Evolutionary conservation across 352 stramenopile genomes (phyloP).

Genomic region (Elongisporangium senticosum): DNA sequence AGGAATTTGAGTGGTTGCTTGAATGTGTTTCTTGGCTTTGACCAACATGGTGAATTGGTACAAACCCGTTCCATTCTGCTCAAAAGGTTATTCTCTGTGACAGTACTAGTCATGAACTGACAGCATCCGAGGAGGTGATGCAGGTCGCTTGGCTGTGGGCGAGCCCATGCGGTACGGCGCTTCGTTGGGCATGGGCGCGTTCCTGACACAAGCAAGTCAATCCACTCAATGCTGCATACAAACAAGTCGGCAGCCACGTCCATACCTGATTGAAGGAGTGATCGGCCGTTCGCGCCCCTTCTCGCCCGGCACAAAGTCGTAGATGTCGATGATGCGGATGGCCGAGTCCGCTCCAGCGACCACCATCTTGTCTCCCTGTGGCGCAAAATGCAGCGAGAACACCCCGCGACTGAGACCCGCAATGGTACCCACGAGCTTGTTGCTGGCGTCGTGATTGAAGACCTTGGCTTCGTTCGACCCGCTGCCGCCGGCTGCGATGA

Average conservation of each 20-base stretch:
- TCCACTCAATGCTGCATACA: not conserved
- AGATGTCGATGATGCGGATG: slow-evolving; percentile 88
- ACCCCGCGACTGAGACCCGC: slow-evolving; percentile 75
- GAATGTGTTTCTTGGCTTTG: too few relatives aligned
- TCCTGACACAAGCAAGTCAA: slow-evolving; percentile 15
- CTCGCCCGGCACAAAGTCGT: slow-evolving; percentile 65
- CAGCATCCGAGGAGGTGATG: slow-evolving; percentile 46
- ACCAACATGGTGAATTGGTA: too few relatives aligned
- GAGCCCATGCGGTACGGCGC: slow-evolving; percentile 22
- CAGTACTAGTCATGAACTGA: slow-evolving; percentile 25
- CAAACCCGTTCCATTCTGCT: too few relatives aligned
- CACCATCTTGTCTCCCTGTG: slow-evolving; percentile 73
- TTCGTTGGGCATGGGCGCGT: slow-evolving; percentile 46
- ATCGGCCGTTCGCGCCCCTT: slow-evolving; percentile 65
- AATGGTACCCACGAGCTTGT: slow-evolving; percentile 82
- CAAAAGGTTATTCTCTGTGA: slow-evolving; percentile 1
- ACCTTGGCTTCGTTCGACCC: slow-evolving; percentile 90
- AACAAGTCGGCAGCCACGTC: not conserved
- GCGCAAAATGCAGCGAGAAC: slow-evolving; percentile 82
- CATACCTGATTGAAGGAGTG: slow-evolving; percentile 64
- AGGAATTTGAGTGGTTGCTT: too few relatives aligned
- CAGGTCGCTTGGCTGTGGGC: slow-evolving; percentile 33
- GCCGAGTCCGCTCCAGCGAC: slow-evolving; percentile 79
- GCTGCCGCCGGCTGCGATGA: slow-evolving; percentile 84
- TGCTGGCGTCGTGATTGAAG: slow-evolving; percentile 72